phyloP scores from a whole-genome alignment of 495 filamentous ascomycete species.

The Apodospora peruviana region DNA sequence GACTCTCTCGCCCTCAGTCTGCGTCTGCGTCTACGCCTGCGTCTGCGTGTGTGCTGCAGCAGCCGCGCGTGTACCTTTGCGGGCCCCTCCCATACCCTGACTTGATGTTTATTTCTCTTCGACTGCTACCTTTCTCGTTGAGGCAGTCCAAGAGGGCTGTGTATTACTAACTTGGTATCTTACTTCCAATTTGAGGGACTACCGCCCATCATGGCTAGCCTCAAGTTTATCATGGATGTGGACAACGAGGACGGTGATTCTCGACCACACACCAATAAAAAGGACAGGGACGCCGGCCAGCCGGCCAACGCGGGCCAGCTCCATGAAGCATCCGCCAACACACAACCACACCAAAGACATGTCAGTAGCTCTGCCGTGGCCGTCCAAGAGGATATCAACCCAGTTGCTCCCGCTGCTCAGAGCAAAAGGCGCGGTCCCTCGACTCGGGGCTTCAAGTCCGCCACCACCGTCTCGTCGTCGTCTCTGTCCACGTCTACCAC shows the following conservation, averaged over 20 bases:
- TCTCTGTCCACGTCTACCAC: constrained; percentile 10
- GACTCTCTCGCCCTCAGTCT: constrained; percentile 1
- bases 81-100: constrained; percentile 1
- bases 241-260: constrained; percentile 30
- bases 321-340: constrained; percentile 12
- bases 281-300: constrained; percentile 31
- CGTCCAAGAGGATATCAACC: constrained; percentile 25
- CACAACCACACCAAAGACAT: constrained; percentile 17
- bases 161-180: constrained; percentile 32
- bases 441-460: constrained; percentile 14
- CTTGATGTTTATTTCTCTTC: constrained; percentile 18
- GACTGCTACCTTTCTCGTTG: constrained; percentile 26
- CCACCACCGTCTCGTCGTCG: constrained; percentile 7
- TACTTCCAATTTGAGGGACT: constrained; percentile 39
- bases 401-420: constrained; percentile 19
- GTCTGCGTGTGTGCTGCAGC: constrained; percentile 17
- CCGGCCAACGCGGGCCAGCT: constrained; percentile 22
- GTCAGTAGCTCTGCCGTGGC: constrained; percentile 17
- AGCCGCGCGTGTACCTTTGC: constrained; percentile 28
- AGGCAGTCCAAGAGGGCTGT: constrained; percentile 29
- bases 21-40: not conserved
- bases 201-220: constrained; percentile 39
- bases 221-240: constrained; percentile 46
- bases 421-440: constrained; percentile 18
- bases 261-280: constrained; percentile 31